Evolutionary conservation across 1,284 basidiomycete genomes (phyloP).

Genomic region (Moniliella sp.): DNA sequence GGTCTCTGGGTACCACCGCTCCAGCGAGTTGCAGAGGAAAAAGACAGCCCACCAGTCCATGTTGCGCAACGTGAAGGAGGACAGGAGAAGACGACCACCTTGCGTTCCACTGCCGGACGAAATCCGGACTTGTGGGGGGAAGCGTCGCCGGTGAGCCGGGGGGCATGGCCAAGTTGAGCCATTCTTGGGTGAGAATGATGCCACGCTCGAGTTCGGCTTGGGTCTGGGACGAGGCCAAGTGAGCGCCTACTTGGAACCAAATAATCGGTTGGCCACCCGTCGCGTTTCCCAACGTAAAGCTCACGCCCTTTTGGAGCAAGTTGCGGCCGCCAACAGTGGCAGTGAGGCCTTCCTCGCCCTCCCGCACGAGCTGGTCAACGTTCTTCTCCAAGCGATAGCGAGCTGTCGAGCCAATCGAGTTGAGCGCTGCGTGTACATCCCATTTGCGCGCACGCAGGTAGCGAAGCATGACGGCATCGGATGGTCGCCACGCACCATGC

Average conservation of each 20-base stretch:
- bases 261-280: conserved; percentile 17
- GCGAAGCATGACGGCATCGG: conserved; percentile 14
- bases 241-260: conserved; percentile 21
- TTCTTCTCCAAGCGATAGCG: conserved; percentile 12
- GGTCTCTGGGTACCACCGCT: conserved; percentile 21
- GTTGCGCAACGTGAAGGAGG: conserved; percentile 23
- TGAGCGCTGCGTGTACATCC: conserved; percentile 11
- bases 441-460: conserved; percentile 7
- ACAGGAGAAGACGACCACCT: conserved; percentile 28
- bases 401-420: conserved; percentile 14
- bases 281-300: conserved; percentile 16
- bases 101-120: conserved; percentile 21
- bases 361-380: conserved; percentile 11
- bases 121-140: too few species aligned
- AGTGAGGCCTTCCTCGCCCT: conserved; percentile 12
- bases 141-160: too few species aligned
- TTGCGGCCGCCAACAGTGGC: conserved; percentile 19
- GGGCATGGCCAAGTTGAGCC: conserved; percentile 16
- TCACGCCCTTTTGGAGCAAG: conserved; percentile 20
- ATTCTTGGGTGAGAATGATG: conserved; percentile 19
- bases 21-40: conserved; percentile 28
- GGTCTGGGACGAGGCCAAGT: conserved; percentile 24
- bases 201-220: conserved; percentile 18
- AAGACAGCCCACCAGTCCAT: conserved; percentile 26
- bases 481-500: conserved; percentile 13